A percentile compares a stretch with the other conserved stretches of the same genome.
Conservation (phyloP, 306 rosid genomes). For the Ammopiptanthus mongolicus region DNA sequence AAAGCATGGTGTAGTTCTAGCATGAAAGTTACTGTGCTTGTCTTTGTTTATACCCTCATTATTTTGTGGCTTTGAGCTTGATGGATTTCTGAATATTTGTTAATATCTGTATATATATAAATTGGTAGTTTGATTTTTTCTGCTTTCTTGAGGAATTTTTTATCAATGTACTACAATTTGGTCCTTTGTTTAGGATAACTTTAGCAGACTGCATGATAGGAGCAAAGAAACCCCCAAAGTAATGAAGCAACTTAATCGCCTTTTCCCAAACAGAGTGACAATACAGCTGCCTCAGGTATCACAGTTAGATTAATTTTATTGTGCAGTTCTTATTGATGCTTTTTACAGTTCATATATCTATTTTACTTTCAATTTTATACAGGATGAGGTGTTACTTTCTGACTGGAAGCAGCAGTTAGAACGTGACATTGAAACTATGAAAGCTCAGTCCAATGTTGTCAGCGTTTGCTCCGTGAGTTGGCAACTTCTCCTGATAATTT, state of each 20-base stretch:
- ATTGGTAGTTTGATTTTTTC: not conserved
- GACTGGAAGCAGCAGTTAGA: slow-evolving; percentile 92
- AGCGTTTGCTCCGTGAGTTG: slow-evolving; percentile 68
- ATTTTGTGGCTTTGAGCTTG: slow-evolving; percentile 14
- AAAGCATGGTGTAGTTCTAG: slow-evolving; percentile 3
- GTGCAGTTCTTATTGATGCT: slow-evolving; percentile 3
- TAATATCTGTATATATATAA: not conserved
- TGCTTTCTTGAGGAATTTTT: slow-evolving; percentile 15
- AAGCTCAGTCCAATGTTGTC: slow-evolving; percentile 71
- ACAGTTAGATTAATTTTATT: not conserved
- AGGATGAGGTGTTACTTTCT: slow-evolving; percentile 83
- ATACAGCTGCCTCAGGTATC: slow-evolving; percentile 91
- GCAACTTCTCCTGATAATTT: not conserved
- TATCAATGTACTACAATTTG: not conserved
- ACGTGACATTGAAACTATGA: slow-evolving; percentile 79
- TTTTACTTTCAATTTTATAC: slow-evolving; percentile 6
- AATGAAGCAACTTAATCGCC: slow-evolving; percentile 76
- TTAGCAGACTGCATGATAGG: slow-evolving; percentile 86
- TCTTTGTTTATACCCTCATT: not conserved
- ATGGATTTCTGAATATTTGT: not conserved
- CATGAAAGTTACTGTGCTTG: not conserved
- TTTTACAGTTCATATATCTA: not conserved
- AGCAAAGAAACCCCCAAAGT: slow-evolving; percentile 85
- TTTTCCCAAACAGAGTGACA: slow-evolving; percentile 86
- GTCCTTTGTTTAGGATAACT: slow-evolving; percentile 59